Base-by-base conservation (phyloP, 1,284 basidiomycete species). In the Puccinia hordei region DNA sequence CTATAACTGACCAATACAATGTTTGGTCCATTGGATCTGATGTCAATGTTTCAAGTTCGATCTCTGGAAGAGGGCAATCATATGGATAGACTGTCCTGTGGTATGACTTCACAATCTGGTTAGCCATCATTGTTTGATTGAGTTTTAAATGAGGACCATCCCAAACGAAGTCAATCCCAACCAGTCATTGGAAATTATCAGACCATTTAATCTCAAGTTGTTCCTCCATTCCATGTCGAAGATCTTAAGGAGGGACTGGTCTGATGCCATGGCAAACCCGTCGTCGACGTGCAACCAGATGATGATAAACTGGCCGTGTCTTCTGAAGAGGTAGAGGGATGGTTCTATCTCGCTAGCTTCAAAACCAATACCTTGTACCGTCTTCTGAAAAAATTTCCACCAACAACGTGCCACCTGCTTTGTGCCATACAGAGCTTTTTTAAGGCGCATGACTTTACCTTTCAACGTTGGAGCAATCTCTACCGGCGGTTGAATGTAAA, bases 361-460 rank as follows among this genome's bases (percentile, higher is more conserved):
- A n/a, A 68, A 68, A n/a, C 75, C 75, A 4, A 77, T 17, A 17
- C 17, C 9, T 33, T 46, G 38, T n/a, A 66, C 17, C 12, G 33
- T 53, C 15, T 13, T 19, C 22, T 66, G 6, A 24, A 68, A 68
- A 53, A 51, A 49, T 38, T 66, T 66, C 75, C 61, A 77, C 75
- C 75, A 77, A 65, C 75, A 77, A 1, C 44, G 12, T 8, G 63
- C 61, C 3, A 38, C 63, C 27, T 77, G 75, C 19, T 53, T 68
- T 12, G 49, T 78, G 22, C 75, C 51, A 27, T 78, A 78, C 1
- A 78, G 24, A 4, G 49, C 75, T 35, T 78, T 78, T 24, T 69
- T 78, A 2, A 69, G 44, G 8, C 22, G 9, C 65, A 69, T 41
- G 13, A 46, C 46, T 15, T 68, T 57, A 8, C 41, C 41, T 44